Base-by-base conservation (phyloP, 306 rosid genomes). In the Gynostemma pentaphyllum region DNA sequence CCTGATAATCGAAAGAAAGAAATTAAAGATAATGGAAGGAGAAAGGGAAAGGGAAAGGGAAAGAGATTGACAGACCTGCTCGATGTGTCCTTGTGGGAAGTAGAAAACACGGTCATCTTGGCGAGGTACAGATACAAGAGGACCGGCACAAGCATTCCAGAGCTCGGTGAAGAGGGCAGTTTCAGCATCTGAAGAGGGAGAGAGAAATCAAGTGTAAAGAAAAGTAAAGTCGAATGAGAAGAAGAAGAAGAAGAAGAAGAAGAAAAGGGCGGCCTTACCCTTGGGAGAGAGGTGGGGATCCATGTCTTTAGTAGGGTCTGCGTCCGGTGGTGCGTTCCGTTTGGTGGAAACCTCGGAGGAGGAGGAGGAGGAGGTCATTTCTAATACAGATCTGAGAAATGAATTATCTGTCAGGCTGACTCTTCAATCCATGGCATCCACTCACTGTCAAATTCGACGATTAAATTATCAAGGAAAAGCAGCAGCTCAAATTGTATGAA, bases 101-200 rank as follows among this genome's bases (percentile, higher is more conserved):
- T 92, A 92, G 77, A 88, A 92, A 66, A 92, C 96, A 21, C 73
- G 86, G 28, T 92, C 90, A 51, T 80, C 57, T 76, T 84, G 81
- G 19, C 85, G 80, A 9, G 98, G 98, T 27, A 92, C 95, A 0
- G 98, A 82, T 23, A 92, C 98, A 1, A 92, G 83, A 18, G 98
- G 98, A 64, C 98, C 96, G 2, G 96, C 98, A 70, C 98, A 92
- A n/a, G 96, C 90, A 68, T 88, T 91, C 98, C 98, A 92, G 0
- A 88, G 87, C 82, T 92, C 98, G 72, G 74, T 69, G 85, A 79
- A 92, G 36, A 92, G 94, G 24, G 94, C 90, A 36, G 59, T 75
- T 65, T 88, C 94, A 12, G 87, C 87, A 22, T 92, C 98, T 88
- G 70, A 46, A 40, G 23, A 32, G 29, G 32, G 7, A 45, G 39